Conservation (phyloP, 306 rosid species). For the Dryas octopetala region DNA sequence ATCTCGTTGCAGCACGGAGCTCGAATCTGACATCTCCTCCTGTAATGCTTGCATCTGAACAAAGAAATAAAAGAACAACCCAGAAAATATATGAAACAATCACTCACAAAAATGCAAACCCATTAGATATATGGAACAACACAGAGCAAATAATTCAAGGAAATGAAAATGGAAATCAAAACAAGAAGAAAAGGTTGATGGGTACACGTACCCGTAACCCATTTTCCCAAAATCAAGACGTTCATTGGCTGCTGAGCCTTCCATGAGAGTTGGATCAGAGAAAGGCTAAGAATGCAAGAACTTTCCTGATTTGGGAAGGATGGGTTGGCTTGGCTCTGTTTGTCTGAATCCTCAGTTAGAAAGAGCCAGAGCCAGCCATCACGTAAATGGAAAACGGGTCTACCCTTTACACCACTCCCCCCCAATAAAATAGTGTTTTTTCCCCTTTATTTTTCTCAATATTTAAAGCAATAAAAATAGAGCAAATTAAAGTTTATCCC, state of each 20-base stretch:
- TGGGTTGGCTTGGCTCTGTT: slow-evolving; percentile 19
- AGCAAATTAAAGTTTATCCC: not conserved
- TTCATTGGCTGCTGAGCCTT: slow-evolving; percentile 53
- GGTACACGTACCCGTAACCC: slow-evolving; percentile 71
- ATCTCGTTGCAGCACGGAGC: slow-evolving; percentile 97
- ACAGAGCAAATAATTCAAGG: not conserved
- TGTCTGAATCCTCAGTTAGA: slow-evolving; percentile 35
- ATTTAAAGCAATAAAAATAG: not conserved
- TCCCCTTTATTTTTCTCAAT: not conserved
- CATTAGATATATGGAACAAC: not conserved
- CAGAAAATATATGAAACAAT: not conserved
- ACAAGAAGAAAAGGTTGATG: not conserved
- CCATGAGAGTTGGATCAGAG: slow-evolving; percentile 54
- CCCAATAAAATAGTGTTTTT: slow-evolving; percentile 5
- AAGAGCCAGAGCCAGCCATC: slow-evolving; percentile 19
- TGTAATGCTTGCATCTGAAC: slow-evolving; percentile 81
- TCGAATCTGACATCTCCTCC: slow-evolving; percentile 90
- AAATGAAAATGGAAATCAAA: not conserved
- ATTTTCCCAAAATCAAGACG: slow-evolving; percentile 94
- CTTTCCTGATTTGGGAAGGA: slow-evolving; percentile 59
- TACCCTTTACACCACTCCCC: not conserved
- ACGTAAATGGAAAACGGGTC: not conserved
- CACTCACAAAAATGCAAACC: not conserved
- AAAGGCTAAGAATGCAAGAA: slow-evolving; percentile 8
- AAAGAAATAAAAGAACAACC: not conserved